Percentiles rank a stretch among this genome's conserved stretches.
These are phyloP conservation scores for Rubroboletus pulcherrimus DNA, from an alignment of 768 basidiomycete genomes.

Conservation along the genomic window DNA sequence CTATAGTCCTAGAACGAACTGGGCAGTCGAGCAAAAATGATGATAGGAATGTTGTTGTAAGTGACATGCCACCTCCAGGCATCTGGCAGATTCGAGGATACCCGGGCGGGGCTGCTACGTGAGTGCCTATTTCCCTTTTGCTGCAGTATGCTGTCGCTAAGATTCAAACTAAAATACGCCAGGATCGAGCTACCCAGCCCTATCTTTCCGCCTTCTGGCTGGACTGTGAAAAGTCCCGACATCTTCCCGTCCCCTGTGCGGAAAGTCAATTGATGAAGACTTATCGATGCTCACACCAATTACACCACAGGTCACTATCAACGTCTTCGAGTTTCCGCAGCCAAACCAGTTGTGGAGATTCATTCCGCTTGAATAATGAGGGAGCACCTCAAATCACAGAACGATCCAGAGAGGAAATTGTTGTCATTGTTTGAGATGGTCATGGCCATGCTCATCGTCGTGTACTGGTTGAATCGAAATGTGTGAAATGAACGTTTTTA, in stretches of 20 bases:
- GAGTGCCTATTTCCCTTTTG: background rate
- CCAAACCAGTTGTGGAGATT: background rate
- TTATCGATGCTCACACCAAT: slow-evolving; percentile 1
- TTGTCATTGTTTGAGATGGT: background rate
- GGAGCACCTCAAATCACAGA: background rate
- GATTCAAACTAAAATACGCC: background rate
- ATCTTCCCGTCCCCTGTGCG: background rate
- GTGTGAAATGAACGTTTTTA: background rate
- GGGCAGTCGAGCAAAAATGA: background rate
- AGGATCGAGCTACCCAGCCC: background rate
- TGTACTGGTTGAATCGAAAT: background rate
- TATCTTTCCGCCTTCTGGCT: background rate
- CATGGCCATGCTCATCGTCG: background rate
- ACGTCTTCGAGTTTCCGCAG: fast-evolving
- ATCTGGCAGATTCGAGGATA: background rate
- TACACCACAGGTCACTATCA: background rate
- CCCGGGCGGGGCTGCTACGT: background rate
- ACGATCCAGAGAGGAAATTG: background rate
- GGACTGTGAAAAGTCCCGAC: background rate
- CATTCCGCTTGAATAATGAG: fast-evolving
- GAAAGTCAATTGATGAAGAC: background rate
- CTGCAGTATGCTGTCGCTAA: background rate
- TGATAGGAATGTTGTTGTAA: background rate
- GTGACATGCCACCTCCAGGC: background rate
- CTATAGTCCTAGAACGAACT: background rate